These are phyloP conservation scores for Evansstolkia leycettana DNA, from an alignment of 495 filamentous ascomycete genomes.

Conservation along the genomic window DNA sequence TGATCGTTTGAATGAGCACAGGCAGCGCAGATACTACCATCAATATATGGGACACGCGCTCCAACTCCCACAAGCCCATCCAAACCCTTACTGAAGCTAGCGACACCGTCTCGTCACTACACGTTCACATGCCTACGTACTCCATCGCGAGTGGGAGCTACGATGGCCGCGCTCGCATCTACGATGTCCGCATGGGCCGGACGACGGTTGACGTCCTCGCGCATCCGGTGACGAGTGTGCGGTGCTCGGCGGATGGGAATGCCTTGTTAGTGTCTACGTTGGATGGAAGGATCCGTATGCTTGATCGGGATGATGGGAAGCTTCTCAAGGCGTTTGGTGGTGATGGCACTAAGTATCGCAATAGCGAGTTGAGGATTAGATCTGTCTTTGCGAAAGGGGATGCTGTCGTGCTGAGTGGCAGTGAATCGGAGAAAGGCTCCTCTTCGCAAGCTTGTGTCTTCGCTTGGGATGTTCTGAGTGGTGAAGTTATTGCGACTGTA, in stretches of 20 bases:
- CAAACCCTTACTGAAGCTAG: slow-evolving; percentile 67
- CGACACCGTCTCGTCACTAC: slow-evolving; percentile 60
- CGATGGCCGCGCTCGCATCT: slow-evolving; percentile 70
- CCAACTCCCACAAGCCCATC: slow-evolving; percentile 51
- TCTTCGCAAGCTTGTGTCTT: slow-evolving; percentile 52
- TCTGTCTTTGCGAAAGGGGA: slow-evolving; percentile 63
- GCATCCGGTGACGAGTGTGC: slow-evolving; percentile 51
- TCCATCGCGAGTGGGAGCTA: slow-evolving; percentile 57
- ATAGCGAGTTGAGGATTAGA: slow-evolving; percentile 58
- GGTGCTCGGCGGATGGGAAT: slow-evolving; percentile 56
- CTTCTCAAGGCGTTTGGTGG: slow-evolving; percentile 61
- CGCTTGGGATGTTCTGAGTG: slow-evolving; percentile 83
- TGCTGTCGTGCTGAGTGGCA: slow-evolving; percentile 69
- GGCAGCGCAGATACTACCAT: slow-evolving; percentile 76
- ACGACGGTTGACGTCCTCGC: slow-evolving; percentile 56
- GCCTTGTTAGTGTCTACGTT: slow-evolving; percentile 62
- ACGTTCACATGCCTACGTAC: slow-evolving; percentile 28
- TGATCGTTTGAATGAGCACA: slow-evolving; percentile 6
- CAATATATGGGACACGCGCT: slow-evolving; percentile 71
- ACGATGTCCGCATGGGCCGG: slow-evolving; percentile 78
- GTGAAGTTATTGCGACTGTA: slow-evolving; percentile 49
- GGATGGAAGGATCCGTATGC: slow-evolving; percentile 65
- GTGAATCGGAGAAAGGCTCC: slow-evolving; percentile 42
- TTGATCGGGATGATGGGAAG: slow-evolving; percentile 66
- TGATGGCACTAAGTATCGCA: slow-evolving; percentile 36